Evolutionary conservation across 352 stramenopile species (phyloP).

Genomic region (Phytophthora rubi): DNA sequence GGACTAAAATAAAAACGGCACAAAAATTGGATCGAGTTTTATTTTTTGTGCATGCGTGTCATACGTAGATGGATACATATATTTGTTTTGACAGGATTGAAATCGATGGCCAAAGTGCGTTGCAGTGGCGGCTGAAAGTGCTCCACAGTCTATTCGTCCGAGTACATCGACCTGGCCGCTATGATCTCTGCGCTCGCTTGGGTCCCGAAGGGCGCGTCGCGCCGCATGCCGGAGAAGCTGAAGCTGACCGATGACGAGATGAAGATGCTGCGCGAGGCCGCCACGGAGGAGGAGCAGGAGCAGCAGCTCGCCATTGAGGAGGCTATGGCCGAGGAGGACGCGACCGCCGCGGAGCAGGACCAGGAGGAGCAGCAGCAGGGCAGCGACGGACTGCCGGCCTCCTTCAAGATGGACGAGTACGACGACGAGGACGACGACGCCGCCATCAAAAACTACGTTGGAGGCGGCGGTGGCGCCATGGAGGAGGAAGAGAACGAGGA

Average conservation of each 20-base stretch:
- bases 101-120: slow-evolving; percentile 22
- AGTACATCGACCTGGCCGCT: not conserved
- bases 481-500: slow-evolving; percentile 46
- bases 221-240: slow-evolving; percentile 84
- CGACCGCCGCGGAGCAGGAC: slow-evolving; percentile 24
- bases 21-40: not conserved
- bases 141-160: slow-evolving; percentile 23
- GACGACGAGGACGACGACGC: slow-evolving; percentile 87
- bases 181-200: slow-evolving; percentile 46
- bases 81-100: slow-evolving; percentile 1
- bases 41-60: not conserved
- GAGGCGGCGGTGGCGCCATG: slow-evolving; percentile 36
- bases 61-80: not conserved
- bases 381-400: slow-evolving; percentile 59
- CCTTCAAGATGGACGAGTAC: slow-evolving; percentile 91
- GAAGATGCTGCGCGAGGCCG: slow-evolving; percentile 79
- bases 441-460: slow-evolving; percentile 82
- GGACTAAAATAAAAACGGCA: not conserved
- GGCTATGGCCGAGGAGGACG: slow-evolving; percentile 57
- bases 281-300: slow-evolving; percentile 74
- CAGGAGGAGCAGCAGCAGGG: slow-evolving; percentile 32
- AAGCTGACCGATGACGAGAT: slow-evolving; percentile 87
- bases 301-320: slow-evolving; percentile 64
- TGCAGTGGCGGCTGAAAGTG: not conserved
- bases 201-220: slow-evolving; percentile 47